Evolutionary conservation across 306 rosid species (phyloP), one percentile per base, ranked within the genome.

Genomic region (Ormosia emarginata): DNA sequence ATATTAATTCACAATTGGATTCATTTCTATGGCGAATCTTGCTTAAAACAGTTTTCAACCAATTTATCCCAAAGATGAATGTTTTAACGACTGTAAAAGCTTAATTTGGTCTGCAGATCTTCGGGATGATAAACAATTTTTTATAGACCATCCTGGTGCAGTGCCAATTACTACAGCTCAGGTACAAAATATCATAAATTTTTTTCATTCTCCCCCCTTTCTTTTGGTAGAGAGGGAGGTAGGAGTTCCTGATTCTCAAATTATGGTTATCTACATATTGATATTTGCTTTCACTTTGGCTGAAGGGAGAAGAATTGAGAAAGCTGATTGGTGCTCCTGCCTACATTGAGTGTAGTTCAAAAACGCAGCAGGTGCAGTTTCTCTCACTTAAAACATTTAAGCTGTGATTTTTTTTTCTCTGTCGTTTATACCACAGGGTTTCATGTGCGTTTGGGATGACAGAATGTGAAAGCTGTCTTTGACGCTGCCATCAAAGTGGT

Each of bases 401-500:
- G 47, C 56, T 10, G 33, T 59, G 17, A 34, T 41, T 59, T 18
- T 17, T n/a, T 24, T 24, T 12, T 4, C 53, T 5, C 29, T 56
- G 41, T 15, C 44, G 11, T 44, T 33, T 18, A 57, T 24, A 24
- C 24, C 41, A 52, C 24, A 2, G 69, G 58, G 33, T n/a, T 14
- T 76, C 52, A 10, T 82, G 41, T 15, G 17, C 36, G 58, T 53
- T 41, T 74, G 57, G 81, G 53, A 68, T 81, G 61, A 80, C 98
- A 92, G 97, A 92, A 94, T 82, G 96, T 91, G 88, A 91, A 94
- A 85, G 94, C 89, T 17, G 94, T 92, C 40, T 94, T 92, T 62
- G 98, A 94, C 12, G 92, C 93, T 5, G 98, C 98, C 87, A 94
- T 92, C 81, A 92, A 94, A 93, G 94, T 92, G 80, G 98, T 94